phyloP scores from a whole-genome alignment of 2,329 filamentous ascomycete species.

The Cercospora zeina region DNA sequence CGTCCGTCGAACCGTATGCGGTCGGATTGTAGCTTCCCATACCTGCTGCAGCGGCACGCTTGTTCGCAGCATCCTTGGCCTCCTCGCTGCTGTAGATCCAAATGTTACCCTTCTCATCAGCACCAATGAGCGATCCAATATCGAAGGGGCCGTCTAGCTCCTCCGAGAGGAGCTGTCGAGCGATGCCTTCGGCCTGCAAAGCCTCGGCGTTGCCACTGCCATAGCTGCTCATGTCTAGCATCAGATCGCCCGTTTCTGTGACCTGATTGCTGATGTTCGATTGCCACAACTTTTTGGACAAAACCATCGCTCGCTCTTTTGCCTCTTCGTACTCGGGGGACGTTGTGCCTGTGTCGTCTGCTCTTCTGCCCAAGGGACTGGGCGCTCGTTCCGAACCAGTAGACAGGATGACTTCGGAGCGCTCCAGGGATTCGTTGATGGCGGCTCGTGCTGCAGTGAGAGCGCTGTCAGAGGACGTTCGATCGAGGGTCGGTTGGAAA shows the following conservation, averaged over 20 bases:
- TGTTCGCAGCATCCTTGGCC: constrained; percentile 84
- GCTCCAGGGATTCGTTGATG: constrained; percentile 40
- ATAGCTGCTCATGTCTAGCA: constrained; percentile 97
- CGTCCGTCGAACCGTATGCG: constrained; percentile 67
- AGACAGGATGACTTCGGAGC: constrained; percentile 30
- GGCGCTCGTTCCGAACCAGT: constrained; percentile 25
- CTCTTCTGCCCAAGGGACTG: constrained; percentile 28
- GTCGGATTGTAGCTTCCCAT: constrained; percentile 55
- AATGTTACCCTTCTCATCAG: constrained; percentile 93
- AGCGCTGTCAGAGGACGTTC: constrained; percentile 57
- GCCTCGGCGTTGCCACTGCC: constrained; percentile 93
- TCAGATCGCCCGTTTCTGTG: constrained; percentile 89
- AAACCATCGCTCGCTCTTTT: constrained; percentile 74
- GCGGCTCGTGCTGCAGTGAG: constrained; percentile 48
- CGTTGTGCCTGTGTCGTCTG: constrained; percentile 56
- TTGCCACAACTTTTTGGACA: constrained; percentile 82
- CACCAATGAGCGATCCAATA: constrained; percentile 90
- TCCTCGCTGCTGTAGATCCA: constrained; percentile 99
- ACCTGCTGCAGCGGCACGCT: constrained; percentile 49
- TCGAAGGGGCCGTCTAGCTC: constrained; percentile 95
- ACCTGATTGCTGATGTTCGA: constrained; percentile 92
- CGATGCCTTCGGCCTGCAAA: constrained; percentile 86
- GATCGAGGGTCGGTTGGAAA: constrained; percentile 40
- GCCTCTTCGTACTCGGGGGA: constrained; percentile 73
- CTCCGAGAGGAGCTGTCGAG: constrained; percentile 86